Base-by-base conservation (phyloP, 345 rosid species). In the Camelina hispida region DNA sequence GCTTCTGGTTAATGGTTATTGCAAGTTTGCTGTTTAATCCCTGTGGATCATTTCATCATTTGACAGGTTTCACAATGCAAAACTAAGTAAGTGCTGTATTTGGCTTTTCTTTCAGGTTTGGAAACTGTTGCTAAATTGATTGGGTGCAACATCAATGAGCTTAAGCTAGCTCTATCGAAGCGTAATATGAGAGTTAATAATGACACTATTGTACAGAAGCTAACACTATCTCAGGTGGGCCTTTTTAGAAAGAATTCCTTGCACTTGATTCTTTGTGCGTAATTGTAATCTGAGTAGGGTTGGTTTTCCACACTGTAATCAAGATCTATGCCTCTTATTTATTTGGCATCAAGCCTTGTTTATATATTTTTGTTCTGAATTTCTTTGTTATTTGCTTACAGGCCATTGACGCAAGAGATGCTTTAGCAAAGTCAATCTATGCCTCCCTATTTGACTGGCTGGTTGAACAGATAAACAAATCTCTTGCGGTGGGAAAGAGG, bases 341-440 rank as follows among this genome's bases (percentile, higher is more conserved):
- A 46, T 56, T 55, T 69, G 58, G 74, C 40, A 32, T 54, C 43
- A 34, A 62, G 25, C 30, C 32, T 59, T 30, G 20, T 37, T 23
- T 34, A 25, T 69, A 32, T 17, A 17, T 40, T 44, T 13, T 6
- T 34, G 40, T 63, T 42, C 60, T 70, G 50, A 68, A 44, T 10
- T 23, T 56, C 15, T 53, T 14, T 58, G 9, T 22, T 25, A 50
- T 44, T 55, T 67, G 20, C 66, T 79, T 84, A 65, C 87, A 93
- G 98, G 98, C 98, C 22, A 83, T 80, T 71, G 95, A 87, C 60
- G 79, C 87, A 32, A 86, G 94, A 79, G 99, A 95, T 88, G 98
- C 99, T 70, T 64, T 92, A 85, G 97, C 99, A 68, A 95, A 95
- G 84, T 92, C 93, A 72, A 87, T 95, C 67, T 95, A 95, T 76